Evolutionary conservation across 2,329 filamentous ascomycete species (phyloP).

Genomic region (Alternaria gansuensis): DNA sequence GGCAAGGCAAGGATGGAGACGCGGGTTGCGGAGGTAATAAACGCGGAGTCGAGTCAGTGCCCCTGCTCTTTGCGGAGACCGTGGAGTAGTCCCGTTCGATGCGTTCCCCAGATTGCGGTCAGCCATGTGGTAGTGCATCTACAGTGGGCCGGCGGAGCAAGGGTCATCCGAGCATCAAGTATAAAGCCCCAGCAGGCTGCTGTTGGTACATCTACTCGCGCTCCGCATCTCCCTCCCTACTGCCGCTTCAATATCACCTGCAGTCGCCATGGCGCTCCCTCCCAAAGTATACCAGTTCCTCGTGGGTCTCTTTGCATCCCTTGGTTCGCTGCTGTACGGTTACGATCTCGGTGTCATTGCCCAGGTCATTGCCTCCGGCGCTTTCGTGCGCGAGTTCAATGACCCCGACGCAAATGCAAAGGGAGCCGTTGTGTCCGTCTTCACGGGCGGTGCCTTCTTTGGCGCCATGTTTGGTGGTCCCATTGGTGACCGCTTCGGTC

Average conservation of each 20-base stretch:
- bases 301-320: conserved; percentile 66
- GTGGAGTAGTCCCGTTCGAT: conserved; percentile 26
- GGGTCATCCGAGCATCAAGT: conserved; percentile 15
- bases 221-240: conserved; percentile 18
- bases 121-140: conserved; percentile 15
- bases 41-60: conserved; percentile 24
- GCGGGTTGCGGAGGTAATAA: conserved; percentile 24
- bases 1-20: conserved; percentile 15
- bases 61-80: conserved; percentile 32
- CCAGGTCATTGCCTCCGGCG: conserved; percentile 61
- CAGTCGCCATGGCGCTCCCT: conserved; percentile 61
- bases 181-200: conserved; percentile 32
- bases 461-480: conserved; percentile 72
- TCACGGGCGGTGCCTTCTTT: conserved; percentile 78
- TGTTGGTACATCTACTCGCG: conserved; percentile 17
- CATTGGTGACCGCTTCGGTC: conserved; percentile 70
- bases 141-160: conserved; percentile 10
- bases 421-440: conserved; percentile 78
- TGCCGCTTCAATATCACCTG: conserved; percentile 16
- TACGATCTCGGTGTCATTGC: conserved; percentile 70
- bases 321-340: conserved; percentile 67
- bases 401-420: conserved; percentile 56
- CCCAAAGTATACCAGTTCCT: conserved; percentile 70
- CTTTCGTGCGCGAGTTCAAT: conserved; percentile 55
- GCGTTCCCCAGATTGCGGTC: conserved; percentile 22